A percentile compares a stretch with the other conserved stretches of the same genome.
These are phyloP conservation scores for Gyromitra esculenta DNA, from an alignment of 2,329 filamentous ascomycete species.

Conservation along the genomic window DNA sequence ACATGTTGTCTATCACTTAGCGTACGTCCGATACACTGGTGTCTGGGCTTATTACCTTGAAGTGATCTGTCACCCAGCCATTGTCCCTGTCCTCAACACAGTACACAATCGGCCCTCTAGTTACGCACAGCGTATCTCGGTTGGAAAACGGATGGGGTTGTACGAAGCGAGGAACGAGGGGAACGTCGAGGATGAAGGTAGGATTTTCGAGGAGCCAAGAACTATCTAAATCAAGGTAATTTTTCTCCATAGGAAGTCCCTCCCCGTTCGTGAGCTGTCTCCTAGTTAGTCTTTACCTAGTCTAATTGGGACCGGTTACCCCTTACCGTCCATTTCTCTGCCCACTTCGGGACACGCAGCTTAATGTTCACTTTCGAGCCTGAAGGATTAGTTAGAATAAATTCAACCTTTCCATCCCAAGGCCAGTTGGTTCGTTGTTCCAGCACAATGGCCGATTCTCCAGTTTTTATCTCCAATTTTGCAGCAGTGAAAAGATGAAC, in stretches of 20 bases:
- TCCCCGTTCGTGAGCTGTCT: conserved; percentile 11
- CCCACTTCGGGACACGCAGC: conserved; percentile 68
- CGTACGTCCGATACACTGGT: not conserved
- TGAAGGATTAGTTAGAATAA: conserved; percentile 61
- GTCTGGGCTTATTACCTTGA: conserved; percentile 2
- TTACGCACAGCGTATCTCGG: conserved; percentile 24
- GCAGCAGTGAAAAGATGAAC: conserved; percentile 69
- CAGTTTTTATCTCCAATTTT: conserved; percentile 61
- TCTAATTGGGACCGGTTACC: not conserved
- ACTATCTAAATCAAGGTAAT: not conserved
- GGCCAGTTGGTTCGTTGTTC: conserved; percentile 68
- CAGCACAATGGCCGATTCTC: conserved; percentile 61
- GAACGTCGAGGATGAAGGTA: not conserved
- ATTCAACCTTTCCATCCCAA: conserved; percentile 66
- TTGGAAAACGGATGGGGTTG: conserved; percentile 55
- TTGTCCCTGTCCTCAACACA: conserved; percentile 21
- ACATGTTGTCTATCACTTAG: conserved; percentile 14
- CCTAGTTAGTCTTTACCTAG: not conserved
- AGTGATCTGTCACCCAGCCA: conserved; percentile 23
- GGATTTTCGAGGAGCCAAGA: not conserved
- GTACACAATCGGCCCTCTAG: conserved; percentile 28
- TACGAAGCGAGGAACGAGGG: conserved; percentile 2
- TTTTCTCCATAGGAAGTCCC: not conserved
- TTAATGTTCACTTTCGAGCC: conserved; percentile 62
- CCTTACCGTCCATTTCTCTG: conserved; percentile 55